These are phyloP conservation scores for Hyphodiscus hymeniophilus DNA, from an alignment of 495 filamentous ascomycete species.

Conservation along the genomic window DNA sequence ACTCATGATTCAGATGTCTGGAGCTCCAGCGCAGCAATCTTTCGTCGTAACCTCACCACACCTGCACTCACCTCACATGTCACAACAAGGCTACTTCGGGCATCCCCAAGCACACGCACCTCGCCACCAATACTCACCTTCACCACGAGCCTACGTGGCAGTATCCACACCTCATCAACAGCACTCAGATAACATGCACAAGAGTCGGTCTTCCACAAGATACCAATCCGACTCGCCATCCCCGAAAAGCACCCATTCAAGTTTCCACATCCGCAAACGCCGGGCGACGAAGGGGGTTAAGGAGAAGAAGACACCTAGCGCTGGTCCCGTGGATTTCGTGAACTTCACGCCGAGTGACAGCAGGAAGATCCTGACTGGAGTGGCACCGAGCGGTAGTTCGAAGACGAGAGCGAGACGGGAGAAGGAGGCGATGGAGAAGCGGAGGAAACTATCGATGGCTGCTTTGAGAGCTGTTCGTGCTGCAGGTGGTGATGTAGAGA, in stretches of 20 bases:
- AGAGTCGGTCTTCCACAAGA: neutral
- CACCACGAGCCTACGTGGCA: neutral
- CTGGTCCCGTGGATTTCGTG: slow-evolving; percentile 60
- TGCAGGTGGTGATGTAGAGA: slow-evolving; percentile 67
- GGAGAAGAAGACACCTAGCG: neutral
- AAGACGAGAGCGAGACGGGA: slow-evolving; percentile 93
- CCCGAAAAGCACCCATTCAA: neutral
- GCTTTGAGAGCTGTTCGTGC: slow-evolving; percentile 65
- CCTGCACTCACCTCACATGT: slow-evolving; percentile 1
- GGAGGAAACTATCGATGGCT: slow-evolving; percentile 64
- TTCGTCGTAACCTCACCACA: slow-evolving; percentile 5
- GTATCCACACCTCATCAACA: neutral
- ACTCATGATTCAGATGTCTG: slow-evolving; percentile 23
- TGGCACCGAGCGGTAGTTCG: slow-evolving; percentile 80
- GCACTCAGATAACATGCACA: neutral
- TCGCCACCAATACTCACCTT: neutral
- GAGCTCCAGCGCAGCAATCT: slow-evolving; percentile 2
- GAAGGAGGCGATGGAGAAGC: slow-evolving; percentile 73
- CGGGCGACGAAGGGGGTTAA: slow-evolving; percentile 2
- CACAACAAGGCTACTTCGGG: slow-evolving; percentile 6
- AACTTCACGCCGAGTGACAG: slow-evolving; percentile 87
- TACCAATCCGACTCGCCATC: neutral
- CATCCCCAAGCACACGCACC: neutral
- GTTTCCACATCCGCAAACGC: slow-evolving; percentile 13
- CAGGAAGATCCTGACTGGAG: slow-evolving; percentile 74